Base-by-base conservation (phyloP, 179 eudicot genomes). In the Beta macrorhiza region DNA sequence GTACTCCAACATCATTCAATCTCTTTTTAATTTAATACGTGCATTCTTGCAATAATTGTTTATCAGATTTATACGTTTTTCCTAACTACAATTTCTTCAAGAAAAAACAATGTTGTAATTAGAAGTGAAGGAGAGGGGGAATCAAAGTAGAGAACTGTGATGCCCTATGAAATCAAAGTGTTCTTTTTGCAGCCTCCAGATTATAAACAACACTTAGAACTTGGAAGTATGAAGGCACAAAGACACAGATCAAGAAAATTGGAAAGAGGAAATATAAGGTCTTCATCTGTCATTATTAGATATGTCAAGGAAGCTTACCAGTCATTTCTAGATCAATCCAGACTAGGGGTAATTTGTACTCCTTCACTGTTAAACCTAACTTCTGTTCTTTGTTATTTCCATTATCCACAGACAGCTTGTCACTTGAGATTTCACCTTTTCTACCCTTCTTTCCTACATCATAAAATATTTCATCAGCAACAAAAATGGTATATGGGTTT, bases 291-390 rank as follows among this genome's bases (percentile, higher is more conserved):
- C 62, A 63, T 5, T 5, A 74, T 58, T 42, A 69, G 72, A 83
- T 14, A 9, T 17, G 55, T 14, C 72, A 74, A 44, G 49, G 17
- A 29, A 69, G 64, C 85, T 67, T 85, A 93, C 98, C 98, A 22
- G 98, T 93, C 98, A 93, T 95, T 89, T 95, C 98, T 85, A 95
- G 76, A 83, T 95, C 97, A 82, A 95, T 95, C 98, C 98, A 95
- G 81, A 93, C 97, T 58, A 95, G 96, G 14, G 98, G 98, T 81
- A 88, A 73, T 87, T 77, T 89, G 86, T 81, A 95, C 62, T 81
- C 86, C 83, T 20, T 76, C 67, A 74, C 49, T 37, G 42, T 32
- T 53, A 67, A 58, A 82, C 83, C 84, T 32, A 47, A 47, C 22
- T 29, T 78, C 53, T 83, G 81, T 82, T 84, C 80, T 63, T 65